phyloP scores from a whole-genome alignment of 805 yeast species.

The Ogataea siamensis region DNA sequence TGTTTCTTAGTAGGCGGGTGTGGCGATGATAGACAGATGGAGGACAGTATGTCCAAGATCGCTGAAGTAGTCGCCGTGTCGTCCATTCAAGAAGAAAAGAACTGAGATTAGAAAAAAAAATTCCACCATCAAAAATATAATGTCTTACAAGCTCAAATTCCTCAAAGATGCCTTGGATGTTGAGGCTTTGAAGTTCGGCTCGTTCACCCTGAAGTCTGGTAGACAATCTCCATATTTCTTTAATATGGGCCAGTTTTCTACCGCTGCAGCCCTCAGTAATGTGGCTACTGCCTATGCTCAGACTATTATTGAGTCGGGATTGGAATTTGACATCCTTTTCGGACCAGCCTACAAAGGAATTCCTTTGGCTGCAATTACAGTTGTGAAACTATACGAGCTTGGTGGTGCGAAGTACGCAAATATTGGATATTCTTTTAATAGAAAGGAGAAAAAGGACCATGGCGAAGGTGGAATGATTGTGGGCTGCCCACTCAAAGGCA shows the following conservation, averaged over 20 bases:
- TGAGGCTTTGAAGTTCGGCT: constrained; percentile 82
- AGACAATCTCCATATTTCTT: constrained; percentile 94
- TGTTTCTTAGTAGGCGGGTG: constrained; percentile 8
- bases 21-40: constrained; percentile 18
- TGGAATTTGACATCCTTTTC: constrained; percentile 86
- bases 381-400: constrained; percentile 86
- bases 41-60: constrained; percentile 22
- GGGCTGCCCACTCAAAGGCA: constrained; percentile 71
- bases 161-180: constrained; percentile 79
- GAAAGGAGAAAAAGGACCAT: constrained; percentile 95
- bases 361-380: constrained; percentile 90
- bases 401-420: constrained; percentile 74
- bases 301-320: constrained; percentile 75
- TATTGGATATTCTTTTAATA: constrained; percentile 88
- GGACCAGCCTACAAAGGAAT: constrained; percentile 99
- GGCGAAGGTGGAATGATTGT: constrained; percentile 98
- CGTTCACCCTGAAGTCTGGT: constrained; percentile 88
- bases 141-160: constrained; percentile 42
- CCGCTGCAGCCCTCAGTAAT: constrained; percentile 74
- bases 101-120: not conserved
- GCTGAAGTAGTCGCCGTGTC: constrained; percentile 17
- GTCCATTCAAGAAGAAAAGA: constrained; percentile 3
- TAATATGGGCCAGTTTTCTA: constrained; percentile 85
- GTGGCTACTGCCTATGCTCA: constrained; percentile 87
- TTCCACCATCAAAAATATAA: not conserved